Evolutionary conservation across 768 basidiomycete genomes (phyloP).

Genomic region (Lactarius trivialis): DNA sequence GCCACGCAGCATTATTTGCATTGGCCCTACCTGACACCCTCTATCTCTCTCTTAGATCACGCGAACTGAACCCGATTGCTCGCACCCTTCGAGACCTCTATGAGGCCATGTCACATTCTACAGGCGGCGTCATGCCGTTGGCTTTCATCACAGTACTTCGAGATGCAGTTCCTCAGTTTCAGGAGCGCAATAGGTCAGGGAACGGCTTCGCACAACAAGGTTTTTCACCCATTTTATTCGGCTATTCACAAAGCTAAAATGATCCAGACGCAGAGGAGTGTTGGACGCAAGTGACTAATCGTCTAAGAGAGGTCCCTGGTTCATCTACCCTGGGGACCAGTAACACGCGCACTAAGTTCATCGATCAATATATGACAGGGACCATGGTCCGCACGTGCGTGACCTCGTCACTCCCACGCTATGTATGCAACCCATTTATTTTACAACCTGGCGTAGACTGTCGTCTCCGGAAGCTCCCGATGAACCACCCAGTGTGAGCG

Average conservation of each 20-base stretch:
- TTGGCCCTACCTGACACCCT: neutral
- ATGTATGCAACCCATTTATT: neutral
- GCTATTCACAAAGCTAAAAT: neutral
- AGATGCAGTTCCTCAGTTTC: conserved; percentile 84
- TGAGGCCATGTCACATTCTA: conserved; percentile 62
- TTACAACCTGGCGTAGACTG: conserved; percentile 40
- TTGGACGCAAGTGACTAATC: conserved; percentile 66
- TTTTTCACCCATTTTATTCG: conserved; percentile 19
- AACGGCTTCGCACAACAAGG: conserved; percentile 68
- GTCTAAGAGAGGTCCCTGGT: conserved; percentile 64
- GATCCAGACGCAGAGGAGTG: conserved; percentile 80
- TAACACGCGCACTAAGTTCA: conserved; percentile 40
- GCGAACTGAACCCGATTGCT: conserved; percentile 30
- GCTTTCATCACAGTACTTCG: conserved; percentile 66
- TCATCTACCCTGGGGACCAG: conserved; percentile 27
- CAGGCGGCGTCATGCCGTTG: conserved; percentile 65
- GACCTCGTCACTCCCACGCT: neutral
- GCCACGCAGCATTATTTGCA: conserved; percentile 24
- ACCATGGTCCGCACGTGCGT: conserved; percentile 66
- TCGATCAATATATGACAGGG: conserved; percentile 78
- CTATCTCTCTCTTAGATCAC: conserved; percentile 5
- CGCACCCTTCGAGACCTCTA: conserved; percentile 66
- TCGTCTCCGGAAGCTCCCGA: conserved; percentile 78
- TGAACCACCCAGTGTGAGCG: conserved; percentile 56
- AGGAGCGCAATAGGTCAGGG: conserved; percentile 51